Percentiles rank a stretch among this genome's conserved stretches.
Evolutionary conservation across 1,284 basidiomycete species (phyloP).

Genomic region (Rhodofomes roseus): DNA sequence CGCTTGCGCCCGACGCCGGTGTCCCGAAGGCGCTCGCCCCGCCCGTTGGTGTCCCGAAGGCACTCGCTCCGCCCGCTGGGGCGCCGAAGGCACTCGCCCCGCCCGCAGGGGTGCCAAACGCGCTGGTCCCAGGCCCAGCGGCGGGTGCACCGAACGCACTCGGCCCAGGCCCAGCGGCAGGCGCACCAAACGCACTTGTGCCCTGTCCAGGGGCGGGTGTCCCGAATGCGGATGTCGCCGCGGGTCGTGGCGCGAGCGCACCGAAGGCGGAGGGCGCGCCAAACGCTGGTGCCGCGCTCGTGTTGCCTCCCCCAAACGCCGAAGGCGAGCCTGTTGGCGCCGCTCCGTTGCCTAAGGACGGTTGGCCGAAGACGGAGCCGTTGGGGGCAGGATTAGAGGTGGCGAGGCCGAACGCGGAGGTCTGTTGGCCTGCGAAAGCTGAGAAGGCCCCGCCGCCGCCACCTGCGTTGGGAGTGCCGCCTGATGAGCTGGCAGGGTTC

Average conservation of each 20-base stretch:
- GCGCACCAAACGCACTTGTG: neutral
- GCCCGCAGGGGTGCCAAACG: constrained; percentile 28
- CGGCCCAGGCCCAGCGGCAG: constrained; percentile 9
- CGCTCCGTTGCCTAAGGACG: constrained; percentile 15
- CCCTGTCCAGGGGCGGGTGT: constrained; percentile 11
- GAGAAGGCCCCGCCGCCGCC: constrained; percentile 30
- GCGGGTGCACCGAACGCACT: constrained; percentile 26
- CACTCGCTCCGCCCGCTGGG: constrained; percentile 12
- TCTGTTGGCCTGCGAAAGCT: constrained; percentile 29
- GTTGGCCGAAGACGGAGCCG: constrained; percentile 27
- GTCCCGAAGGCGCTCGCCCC: constrained; percentile 27
- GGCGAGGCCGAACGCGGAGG: constrained; percentile 30
- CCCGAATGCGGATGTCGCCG: constrained; percentile 29
- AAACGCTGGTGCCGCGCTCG: constrained; percentile 15
- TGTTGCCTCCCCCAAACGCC: constrained; percentile 30
- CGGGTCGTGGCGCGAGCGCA: constrained; percentile 12
- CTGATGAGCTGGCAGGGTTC: constrained; percentile 16
- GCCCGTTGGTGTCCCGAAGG: constrained; percentile 6
- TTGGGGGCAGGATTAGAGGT: constrained; percentile 17
- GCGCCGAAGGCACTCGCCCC: constrained; percentile 32
- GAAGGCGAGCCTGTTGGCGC: constrained; percentile 33
- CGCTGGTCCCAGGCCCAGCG: constrained; percentile 18
- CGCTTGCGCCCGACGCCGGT: constrained; percentile 17
- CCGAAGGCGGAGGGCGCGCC: constrained; percentile 29
- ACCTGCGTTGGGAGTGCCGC: constrained; percentile 12